Evolutionary conservation across 495 filamentous ascomycete species (phyloP), one percentile per base, ranked within the genome.

Genomic region (Corynascus novoguineensis): DNA sequence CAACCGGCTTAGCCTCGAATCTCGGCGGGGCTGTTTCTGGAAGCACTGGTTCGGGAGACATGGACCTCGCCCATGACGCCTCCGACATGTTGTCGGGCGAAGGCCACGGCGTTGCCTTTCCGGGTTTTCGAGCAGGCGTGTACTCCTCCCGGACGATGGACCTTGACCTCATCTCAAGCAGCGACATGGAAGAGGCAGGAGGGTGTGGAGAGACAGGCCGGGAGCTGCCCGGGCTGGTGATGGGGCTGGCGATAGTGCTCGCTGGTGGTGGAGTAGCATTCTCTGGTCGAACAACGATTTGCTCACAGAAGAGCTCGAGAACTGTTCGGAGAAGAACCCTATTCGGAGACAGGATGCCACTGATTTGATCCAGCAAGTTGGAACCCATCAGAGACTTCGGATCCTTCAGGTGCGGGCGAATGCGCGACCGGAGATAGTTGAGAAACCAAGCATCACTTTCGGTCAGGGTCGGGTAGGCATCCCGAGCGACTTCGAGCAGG

Each of bases 241-340:
- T 50, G 50, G 60, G 38, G 45, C 59, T 60, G 19, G 50, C 50
- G 29, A 52, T 17, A 32, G 50, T 41, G 57, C 50, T 60, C 46
- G 31, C 7, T 40, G 15, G 15, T 2, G 50, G 59, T 5, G 55
- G 29, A 3, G 41, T 22, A 9, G 40, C 48, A 5, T 46, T 40
- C 11, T 57, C 51, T 3, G 66, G 31, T 19, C 25, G 55, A 17
- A 46, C 32, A 32, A 46, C 50, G 37, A 64, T 62, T 19, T 57
- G 51, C 59, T 70, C 67, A 53, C 65, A 70, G 48, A 68, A 70
- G 48, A 70, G 59, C 64, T 70, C 67, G 29, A 70, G 65, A 10
- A 70, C 63, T 27, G 66, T 70, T 31, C 64, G 32, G 47, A 70
- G 64, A 12, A 70, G 65, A 22, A 70, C 58, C 49, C 55, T 59